phyloP scores from a whole-genome alignment of 148 eudicot genomes.

The Rhododendron molle region DNA sequence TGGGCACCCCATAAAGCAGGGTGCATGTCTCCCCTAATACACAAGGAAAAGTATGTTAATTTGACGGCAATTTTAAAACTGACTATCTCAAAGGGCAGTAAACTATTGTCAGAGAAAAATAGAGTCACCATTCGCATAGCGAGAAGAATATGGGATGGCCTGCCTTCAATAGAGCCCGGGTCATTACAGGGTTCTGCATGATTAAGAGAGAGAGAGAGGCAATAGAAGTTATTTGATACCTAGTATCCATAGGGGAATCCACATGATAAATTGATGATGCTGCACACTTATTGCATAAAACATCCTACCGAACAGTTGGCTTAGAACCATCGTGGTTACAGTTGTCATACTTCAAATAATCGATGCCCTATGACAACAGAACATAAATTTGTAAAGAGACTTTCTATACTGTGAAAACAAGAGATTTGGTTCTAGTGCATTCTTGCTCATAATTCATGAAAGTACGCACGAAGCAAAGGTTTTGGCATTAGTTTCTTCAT shows the following conservation, averaged over 20 bases:
- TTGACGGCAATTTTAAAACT: background rate
- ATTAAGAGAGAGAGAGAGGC: background rate
- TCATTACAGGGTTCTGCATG: conserved; percentile 70
- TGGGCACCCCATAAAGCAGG: conserved; percentile 74
- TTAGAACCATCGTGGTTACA: conserved; percentile 53
- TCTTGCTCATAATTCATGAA: background rate
- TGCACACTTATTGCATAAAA: background rate
- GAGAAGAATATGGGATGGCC: conserved; percentile 83
- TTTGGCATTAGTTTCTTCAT: conserved; percentile 72
- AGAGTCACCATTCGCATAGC: conserved; percentile 78
- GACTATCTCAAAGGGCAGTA: background rate
- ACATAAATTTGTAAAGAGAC: background rate
- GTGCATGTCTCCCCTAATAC: conserved; percentile 71
- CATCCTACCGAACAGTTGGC: conserved; percentile 59
- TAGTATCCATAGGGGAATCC: background rate
- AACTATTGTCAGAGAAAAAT: background rate
- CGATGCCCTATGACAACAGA: conserved; percentile 49
- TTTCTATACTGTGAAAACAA: background rate
- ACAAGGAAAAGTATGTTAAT: background rate
- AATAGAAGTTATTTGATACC: background rate
- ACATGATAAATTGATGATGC: background rate
- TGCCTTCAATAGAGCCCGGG: conserved; percentile 64
- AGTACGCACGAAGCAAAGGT: conserved; percentile 74
- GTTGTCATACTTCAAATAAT: conserved; percentile 89
- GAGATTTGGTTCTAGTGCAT: background rate